A percentile compares a stretch with the other conserved stretches of the same genome.
Evolutionary conservation across 768 basidiomycete species (phyloP).

Genomic region (Royoungia palumana): DNA sequence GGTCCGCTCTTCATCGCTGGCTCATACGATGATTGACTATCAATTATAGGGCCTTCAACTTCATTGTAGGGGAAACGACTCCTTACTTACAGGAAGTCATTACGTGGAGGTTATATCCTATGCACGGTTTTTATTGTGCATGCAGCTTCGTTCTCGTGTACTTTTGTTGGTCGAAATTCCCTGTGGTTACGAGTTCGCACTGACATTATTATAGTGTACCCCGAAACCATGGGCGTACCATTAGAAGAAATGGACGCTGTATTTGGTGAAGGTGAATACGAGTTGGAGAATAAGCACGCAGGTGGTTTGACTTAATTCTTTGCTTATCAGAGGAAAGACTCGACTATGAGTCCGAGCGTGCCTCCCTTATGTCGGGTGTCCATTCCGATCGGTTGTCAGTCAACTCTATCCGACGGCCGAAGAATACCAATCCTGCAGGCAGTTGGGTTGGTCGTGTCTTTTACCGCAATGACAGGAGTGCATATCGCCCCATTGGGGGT

Average conservation of each 20-base stretch:
- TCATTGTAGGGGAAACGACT: slow-evolving; percentile 83
- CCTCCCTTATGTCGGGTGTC: slow-evolving; percentile 47
- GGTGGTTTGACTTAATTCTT: background rate
- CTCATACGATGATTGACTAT: slow-evolving; percentile 10
- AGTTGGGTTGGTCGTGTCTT: slow-evolving; percentile 53
- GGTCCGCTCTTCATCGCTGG: slow-evolving; percentile 24
- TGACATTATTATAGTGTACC: slow-evolving; percentile 56
- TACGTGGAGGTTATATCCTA: slow-evolving; percentile 88
- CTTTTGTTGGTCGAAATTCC: slow-evolving; percentile 53
- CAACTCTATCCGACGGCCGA: slow-evolving; percentile 24
- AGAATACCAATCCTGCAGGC: slow-evolving; percentile 17
- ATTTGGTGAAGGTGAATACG: slow-evolving; percentile 74
- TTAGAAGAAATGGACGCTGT: slow-evolving; percentile 90
- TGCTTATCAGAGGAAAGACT: slow-evolving; percentile 48
- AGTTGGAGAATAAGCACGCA: slow-evolving; percentile 11
- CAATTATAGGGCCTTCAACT: slow-evolving; percentile 67
- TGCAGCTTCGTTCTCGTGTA: slow-evolving; percentile 85
- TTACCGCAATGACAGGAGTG: slow-evolving; percentile 38
- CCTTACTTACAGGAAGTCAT: slow-evolving; percentile 86
- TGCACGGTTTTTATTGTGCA: slow-evolving; percentile 92
- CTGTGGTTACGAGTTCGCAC: background rate
- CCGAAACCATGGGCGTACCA: slow-evolving; percentile 83
- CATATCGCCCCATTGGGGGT: slow-evolving; percentile 48
- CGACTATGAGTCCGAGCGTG: slow-evolving; percentile 64
- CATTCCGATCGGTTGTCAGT: slow-evolving; percentile 39